Percentiles rank a stretch among this genome's conserved stretches.
These are phyloP conservation scores for Sphaerulina vaccinii DNA, from an alignment of 2,329 filamentous ascomycete genomes.

Conservation along the genomic window DNA sequence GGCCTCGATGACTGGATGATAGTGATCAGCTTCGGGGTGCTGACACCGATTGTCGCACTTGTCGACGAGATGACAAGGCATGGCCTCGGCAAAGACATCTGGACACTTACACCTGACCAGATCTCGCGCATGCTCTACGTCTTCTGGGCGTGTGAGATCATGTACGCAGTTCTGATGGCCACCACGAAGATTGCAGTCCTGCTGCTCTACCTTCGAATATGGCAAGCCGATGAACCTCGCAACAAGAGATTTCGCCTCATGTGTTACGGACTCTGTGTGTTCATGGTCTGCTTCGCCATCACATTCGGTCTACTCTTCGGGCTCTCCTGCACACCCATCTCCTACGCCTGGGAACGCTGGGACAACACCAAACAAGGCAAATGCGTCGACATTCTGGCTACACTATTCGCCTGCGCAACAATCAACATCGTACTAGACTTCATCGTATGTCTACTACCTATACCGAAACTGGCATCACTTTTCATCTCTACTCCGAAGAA, in stretches of 20 bases:
- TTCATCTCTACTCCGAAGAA: slow-evolving; percentile 5
- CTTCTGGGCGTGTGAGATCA: slow-evolving; percentile 6
- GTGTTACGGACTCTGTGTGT: neutral
- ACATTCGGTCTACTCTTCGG: neutral
- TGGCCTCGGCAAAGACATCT: slow-evolving; percentile 9
- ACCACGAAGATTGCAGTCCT: slow-evolving; percentile 7
- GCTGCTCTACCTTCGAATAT: slow-evolving; percentile 9
- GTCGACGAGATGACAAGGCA: neutral
- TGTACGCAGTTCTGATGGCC: slow-evolving; percentile 6
- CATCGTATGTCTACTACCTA: slow-evolving; percentile 23
- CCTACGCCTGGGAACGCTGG: slow-evolving; percentile 4
- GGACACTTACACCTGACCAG: slow-evolving; percentile 2
- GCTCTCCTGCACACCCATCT: neutral
- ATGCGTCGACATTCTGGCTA: neutral
- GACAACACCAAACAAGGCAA: neutral
- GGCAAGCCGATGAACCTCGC: neutral
- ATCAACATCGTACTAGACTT: slow-evolving; percentile 9
- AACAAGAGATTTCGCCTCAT: neutral
- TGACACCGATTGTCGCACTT: neutral
- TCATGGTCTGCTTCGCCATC: slow-evolving; percentile 1
- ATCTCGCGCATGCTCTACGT: slow-evolving; percentile 2
- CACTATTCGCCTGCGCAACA: neutral
- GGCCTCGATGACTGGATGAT: slow-evolving; percentile 7
- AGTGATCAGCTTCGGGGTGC: neutral
- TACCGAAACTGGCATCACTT: slow-evolving; percentile 4